Percentiles rank a stretch among this genome's conserved stretches.
phyloP scores from a whole-genome alignment of 495 filamentous ascomycete species.

The Daldinia vernicosa region DNA sequence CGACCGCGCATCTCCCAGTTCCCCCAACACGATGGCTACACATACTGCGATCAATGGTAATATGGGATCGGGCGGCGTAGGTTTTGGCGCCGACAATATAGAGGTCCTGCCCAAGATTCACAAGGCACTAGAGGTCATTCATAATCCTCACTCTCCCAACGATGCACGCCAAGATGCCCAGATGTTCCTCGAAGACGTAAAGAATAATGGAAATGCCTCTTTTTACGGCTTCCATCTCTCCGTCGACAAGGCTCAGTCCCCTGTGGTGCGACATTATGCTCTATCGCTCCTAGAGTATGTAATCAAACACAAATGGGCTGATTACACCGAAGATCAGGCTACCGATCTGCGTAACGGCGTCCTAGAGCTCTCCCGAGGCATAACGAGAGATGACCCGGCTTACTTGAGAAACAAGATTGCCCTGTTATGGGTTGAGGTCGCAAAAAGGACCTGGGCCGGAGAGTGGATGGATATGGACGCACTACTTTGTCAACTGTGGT shows the following conservation, averaged over 20 bases:
- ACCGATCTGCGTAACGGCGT: conserved; percentile 74
- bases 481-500: conserved; percentile 82
- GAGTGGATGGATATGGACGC: conserved; percentile 97
- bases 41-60: conserved; percentile 44
- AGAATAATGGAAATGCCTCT: conserved; percentile 78
- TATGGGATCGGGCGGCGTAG: conserved; percentile 46
- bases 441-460: conserved; percentile 88
- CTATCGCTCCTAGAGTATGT: conserved; percentile 89
- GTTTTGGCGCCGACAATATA: conserved; percentile 36
- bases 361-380: conserved; percentile 76
- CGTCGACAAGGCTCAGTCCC: conserved; percentile 71
- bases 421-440: conserved; percentile 93
- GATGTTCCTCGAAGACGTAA: conserved; percentile 82
- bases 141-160: conserved; percentile 83
- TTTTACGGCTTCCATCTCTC: conserved; percentile 87
- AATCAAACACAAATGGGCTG: conserved; percentile 81
- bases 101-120: conserved; percentile 68
- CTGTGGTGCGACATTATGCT: conserved; percentile 91
- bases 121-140: conserved; percentile 83
- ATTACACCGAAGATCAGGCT: conserved; percentile 70
- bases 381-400: conserved; percentile 75
- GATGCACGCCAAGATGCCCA: conserved; percentile 84
- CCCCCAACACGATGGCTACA: conserved; percentile 34
- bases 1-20: conserved; percentile 32
- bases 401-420: conserved; percentile 94